Evolutionary conservation across 768 basidiomycete genomes (phyloP).

Genomic region (Russula sp.): DNA sequence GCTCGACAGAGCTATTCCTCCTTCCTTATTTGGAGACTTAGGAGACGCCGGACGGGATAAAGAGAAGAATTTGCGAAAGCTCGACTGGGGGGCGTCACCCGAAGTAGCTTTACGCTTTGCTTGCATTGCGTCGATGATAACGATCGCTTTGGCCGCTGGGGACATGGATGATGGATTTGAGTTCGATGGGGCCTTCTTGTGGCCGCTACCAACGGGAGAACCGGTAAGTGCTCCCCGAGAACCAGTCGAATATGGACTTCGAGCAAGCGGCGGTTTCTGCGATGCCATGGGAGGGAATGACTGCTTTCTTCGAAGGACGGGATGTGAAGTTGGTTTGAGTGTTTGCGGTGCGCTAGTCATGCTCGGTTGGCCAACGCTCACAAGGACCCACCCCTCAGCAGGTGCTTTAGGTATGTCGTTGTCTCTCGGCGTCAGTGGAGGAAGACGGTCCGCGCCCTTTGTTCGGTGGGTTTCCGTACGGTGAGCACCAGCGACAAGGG

Average conservation of each 20-base stretch:
- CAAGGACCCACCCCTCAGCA: constrained; percentile 57
- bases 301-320: constrained; percentile 4
- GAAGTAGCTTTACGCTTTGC: constrained; percentile 32
- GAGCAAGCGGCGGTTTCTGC: background rate
- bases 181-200: constrained; percentile 29
- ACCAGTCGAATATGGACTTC: constrained; percentile 8
- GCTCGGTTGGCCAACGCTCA: constrained; percentile 42
- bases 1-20: background rate
- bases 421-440: background rate
- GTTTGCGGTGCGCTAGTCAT: constrained; percentile 22
- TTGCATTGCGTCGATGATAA: constrained; percentile 51
- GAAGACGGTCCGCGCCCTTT: background rate
- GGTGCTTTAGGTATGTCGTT: constrained; percentile 25
- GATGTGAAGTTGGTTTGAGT: background rate
- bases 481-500: constrained; percentile 45
- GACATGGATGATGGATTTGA: constrained; percentile 42
- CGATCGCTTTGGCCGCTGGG: constrained; percentile 54
- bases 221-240: background rate
- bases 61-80: constrained; percentile 24
- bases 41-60: constrained; percentile 18
- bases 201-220: constrained; percentile 15
- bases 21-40: constrained; percentile 5
- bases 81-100: constrained; percentile 25
- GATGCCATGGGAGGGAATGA: constrained; percentile 5
- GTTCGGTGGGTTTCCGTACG: constrained; percentile 9